These are phyloP conservation scores for Geopyxis carbonaria DNA, from an alignment of 495 filamentous ascomycete species.

Conservation along the genomic window DNA sequence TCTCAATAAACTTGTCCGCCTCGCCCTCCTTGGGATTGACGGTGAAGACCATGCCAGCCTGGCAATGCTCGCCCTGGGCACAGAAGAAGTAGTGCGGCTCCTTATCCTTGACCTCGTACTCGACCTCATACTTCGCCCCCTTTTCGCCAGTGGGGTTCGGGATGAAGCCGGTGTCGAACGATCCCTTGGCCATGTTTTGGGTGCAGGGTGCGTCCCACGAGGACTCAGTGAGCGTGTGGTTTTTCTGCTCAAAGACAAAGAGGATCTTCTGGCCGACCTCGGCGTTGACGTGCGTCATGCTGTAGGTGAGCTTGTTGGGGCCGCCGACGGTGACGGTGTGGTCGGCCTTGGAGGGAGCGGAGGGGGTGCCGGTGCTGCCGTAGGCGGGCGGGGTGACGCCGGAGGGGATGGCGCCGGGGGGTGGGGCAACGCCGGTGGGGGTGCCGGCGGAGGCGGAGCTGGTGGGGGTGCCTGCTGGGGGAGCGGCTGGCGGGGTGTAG, in stretches of 20 bases:
- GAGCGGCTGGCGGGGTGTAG: slow-evolving; percentile 4
- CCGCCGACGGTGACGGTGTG: slow-evolving; percentile 21
- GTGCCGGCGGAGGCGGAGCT: background rate
- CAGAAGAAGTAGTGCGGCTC: slow-evolving; percentile 14
- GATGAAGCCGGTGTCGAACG: slow-evolving; percentile 15
- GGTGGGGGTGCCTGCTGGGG: too few species aligned
- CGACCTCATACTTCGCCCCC: slow-evolving; percentile 11
- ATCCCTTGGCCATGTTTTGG: too few species aligned
- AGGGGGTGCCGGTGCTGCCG: background rate
- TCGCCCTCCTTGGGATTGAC: too few species aligned
- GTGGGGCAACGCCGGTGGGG: background rate
- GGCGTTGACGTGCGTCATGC: slow-evolving; percentile 16
- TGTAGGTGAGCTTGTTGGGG: slow-evolving; percentile 15
- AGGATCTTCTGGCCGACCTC: slow-evolving; percentile 20
- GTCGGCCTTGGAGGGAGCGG: too few species aligned
- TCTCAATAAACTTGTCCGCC: too few species aligned
- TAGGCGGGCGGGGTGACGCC: background rate
- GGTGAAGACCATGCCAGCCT: slow-evolving; percentile 25
- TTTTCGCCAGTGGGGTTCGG: slow-evolving; percentile 5
- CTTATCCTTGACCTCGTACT: slow-evolving; percentile 4
- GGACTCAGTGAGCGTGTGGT: slow-evolving; percentile 26
- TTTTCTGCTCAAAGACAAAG: slow-evolving; percentile 23
- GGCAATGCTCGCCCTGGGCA: slow-evolving; percentile 14
- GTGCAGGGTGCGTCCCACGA: slow-evolving; percentile 23
- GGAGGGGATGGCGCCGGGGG: background rate